These are phyloP conservation scores for Spergularia bocconei DNA, from an alignment of 148 eudicot genomes.

Conservation along the genomic window DNA sequence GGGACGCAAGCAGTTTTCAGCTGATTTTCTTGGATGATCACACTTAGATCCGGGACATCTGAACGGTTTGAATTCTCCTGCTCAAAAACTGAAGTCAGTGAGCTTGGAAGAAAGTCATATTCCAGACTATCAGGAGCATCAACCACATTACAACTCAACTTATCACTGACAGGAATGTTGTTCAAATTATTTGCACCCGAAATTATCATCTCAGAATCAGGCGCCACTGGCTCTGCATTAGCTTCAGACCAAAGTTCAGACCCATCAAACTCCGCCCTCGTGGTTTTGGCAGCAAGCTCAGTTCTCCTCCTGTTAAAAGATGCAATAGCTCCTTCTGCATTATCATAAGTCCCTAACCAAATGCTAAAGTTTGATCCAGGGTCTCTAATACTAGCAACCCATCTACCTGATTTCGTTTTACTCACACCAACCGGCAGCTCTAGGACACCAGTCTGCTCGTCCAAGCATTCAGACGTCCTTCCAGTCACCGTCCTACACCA, in stretches of 20 bases:
- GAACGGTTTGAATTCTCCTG: neutral
- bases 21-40: neutral
- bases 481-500: neutral
- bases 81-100: neutral
- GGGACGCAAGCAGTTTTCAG: neutral
- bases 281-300: neutral
- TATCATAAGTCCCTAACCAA: neutral
- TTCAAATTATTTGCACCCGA: neutral
- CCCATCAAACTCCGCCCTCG: neutral
- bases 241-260: too few species aligned
- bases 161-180: too few species aligned
- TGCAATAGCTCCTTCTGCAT: neutral
- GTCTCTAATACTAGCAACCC: neutral
- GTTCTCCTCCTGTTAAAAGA: neutral
- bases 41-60: neutral
- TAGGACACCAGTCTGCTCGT: neutral
- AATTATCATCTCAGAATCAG: neutral
- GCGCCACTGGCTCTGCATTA: too few species aligned
- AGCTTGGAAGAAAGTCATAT: neutral
- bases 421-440: neutral
- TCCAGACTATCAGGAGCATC: neutral
- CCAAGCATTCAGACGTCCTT: neutral
- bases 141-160: too few species aligned
- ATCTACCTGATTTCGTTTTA: neutral
- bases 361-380: neutral